These are phyloP conservation scores for Primulina tabacum DNA, from an alignment of 257 asterid species.

Conservation along the genomic window DNA sequence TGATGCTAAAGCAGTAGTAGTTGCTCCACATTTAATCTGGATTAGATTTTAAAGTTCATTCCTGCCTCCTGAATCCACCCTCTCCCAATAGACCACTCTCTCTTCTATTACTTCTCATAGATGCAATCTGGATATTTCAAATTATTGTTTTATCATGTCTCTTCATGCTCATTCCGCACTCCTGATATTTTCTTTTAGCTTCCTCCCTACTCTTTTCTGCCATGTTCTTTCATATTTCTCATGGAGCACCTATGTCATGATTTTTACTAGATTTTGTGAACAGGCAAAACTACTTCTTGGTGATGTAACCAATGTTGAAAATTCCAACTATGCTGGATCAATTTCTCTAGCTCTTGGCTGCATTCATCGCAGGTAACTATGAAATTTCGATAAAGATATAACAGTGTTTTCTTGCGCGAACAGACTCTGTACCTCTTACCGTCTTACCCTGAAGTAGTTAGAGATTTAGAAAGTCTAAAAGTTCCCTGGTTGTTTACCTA, in stretches of 20 bases:
- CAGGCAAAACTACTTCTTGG: constrained; percentile 87
- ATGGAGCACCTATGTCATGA: constrained; percentile 24
- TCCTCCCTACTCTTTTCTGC: constrained; percentile 17
- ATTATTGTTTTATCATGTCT: not conserved
- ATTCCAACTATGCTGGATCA: constrained; percentile 78
- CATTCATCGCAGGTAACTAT: constrained; percentile 87
- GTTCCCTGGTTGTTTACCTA: constrained; percentile 14
- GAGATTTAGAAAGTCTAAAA: too few relatives aligned
- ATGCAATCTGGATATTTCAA: not conserved
- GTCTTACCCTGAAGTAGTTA: constrained; percentile 4
- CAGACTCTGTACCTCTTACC: not conserved
- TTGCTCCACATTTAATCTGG: not conserved
- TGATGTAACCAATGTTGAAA: constrained; percentile 56
- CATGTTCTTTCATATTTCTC: too few relatives aligned
- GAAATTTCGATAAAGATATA: constrained; percentile 21
- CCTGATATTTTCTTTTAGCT: not conserved
- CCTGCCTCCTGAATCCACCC: not conserved
- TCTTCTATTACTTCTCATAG: not conserved
- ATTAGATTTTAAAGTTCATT: constrained; percentile 4
- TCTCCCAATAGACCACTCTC: not conserved
- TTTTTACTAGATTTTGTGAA: constrained; percentile 34
- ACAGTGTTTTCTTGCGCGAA: constrained; percentile 15
- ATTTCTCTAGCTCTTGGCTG: constrained; percentile 93
- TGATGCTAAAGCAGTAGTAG: not conserved
- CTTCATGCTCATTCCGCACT: not conserved